Base-by-base conservation (phyloP, 164 flowering plant genomes). In the Nelumbo lutea region DNA sequence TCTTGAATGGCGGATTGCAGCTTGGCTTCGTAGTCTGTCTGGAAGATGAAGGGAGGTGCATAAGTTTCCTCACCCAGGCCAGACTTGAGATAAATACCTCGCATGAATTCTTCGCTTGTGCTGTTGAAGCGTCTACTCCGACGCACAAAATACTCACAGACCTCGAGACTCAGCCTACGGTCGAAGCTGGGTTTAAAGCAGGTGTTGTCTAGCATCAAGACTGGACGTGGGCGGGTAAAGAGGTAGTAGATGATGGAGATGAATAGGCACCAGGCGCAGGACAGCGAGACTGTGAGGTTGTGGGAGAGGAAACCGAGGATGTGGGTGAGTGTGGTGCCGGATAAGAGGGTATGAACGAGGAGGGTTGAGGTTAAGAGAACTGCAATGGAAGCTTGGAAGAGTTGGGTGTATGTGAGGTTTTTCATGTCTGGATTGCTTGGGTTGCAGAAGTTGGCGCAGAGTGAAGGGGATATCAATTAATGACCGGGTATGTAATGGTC, bases 61-160 rank as follows among this genome's bases (percentile, higher is more conserved):
- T 87, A 87, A 9, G 91, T 83, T 59, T 85, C 87, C 38, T 83
- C 78, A 5, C 91, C 86, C 14, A 87, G 63, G 44, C 91, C 88
- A 3, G 87, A 87, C 60, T 84, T 87, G 9, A 71, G 73, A 57
- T 73, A 80, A 52, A 84, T 83, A 0, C 76, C 69, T 6, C 81
- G 80, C 90, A 86, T 86, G 82, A 86, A 86, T 1, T 78, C 75
- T 6, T 70, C 68, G 68, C 80, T 69, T 2, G 55, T 60, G 3
- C 62, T 10, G 42, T 69, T 15, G 77, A 77, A 73, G 3, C 76
- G 66, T 15, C 43, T 47, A 56, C 66, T 63, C 2, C 78, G 75
- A 51, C 75, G 76, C 10, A 82, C 75, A 69, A 84, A 79, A 61
- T 73, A 70, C 59, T 82, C 77, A 42, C 74, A 63, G 1, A 72